phyloP scores from a whole-genome alignment of 2,329 filamentous ascomycete genomes.

The Curvularia lunata region DNA sequence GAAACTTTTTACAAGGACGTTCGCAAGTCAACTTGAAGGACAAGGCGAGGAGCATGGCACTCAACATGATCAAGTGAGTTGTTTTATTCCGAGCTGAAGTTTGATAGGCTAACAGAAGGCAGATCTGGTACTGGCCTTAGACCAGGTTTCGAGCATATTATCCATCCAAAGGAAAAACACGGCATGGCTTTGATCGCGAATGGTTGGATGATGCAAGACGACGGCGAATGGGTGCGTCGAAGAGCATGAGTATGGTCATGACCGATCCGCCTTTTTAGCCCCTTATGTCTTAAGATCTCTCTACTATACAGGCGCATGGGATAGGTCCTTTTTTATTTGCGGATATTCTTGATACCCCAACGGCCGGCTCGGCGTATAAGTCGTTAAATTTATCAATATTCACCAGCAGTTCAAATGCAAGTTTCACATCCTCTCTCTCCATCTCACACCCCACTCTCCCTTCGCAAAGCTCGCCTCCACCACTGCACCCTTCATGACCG shows the following conservation, averaged over 20 bases:
- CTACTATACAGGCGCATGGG: background rate
- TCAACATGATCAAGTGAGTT: slow-evolving; percentile 50
- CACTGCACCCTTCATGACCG: slow-evolving; percentile 63
- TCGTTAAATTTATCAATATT: background rate
- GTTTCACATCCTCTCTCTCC: slow-evolving; percentile 54
- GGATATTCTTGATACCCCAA: slow-evolving; percentile 28
- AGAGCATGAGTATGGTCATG: background rate
- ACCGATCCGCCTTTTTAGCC: background rate
- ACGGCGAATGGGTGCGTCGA: slow-evolving; percentile 8
- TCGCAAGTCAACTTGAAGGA: slow-evolving; percentile 61
- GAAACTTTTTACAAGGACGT: slow-evolving; percentile 44
- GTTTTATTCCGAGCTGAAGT: background rate
- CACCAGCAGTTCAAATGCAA: background rate
- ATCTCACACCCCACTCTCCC: slow-evolving; percentile 65
- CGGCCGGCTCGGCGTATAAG: slow-evolving; percentile 6
- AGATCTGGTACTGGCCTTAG: slow-evolving; percentile 40
- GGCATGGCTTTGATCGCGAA: slow-evolving; percentile 25
- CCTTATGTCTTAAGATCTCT: background rate
- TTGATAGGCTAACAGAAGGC: slow-evolving; percentile 10
- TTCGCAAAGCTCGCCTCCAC: slow-evolving; percentile 68
- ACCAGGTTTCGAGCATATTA: slow-evolving; percentile 38
- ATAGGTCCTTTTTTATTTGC: background rate
- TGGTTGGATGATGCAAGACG: slow-evolving; percentile 10
- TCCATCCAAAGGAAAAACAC: slow-evolving; percentile 22
- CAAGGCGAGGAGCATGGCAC: slow-evolving; percentile 51